phyloP scores from a whole-genome alignment of 257 asterid genomes.

The Lantana camara region DNA sequence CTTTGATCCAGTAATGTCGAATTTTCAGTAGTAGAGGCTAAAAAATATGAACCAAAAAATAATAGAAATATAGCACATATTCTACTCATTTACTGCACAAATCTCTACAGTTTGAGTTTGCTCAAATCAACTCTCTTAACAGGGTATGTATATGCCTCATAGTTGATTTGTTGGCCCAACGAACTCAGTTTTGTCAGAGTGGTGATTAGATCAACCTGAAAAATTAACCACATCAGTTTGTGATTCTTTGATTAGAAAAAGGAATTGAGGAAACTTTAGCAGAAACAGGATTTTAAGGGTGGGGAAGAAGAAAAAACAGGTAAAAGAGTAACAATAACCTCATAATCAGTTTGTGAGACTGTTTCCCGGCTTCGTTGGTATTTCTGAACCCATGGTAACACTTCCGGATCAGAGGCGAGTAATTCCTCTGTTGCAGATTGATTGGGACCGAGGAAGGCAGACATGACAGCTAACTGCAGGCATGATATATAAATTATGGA shows the following conservation, averaged over 20 bases:
- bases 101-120: conserved; percentile 81
- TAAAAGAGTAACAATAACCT: conserved; percentile 41
- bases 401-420: conserved; percentile 82
- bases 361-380: conserved; percentile 98
- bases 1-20: too few relatives aligned
- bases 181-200: conserved; percentile 75
- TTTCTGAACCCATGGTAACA: conserved; percentile 86
- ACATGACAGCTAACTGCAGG: conserved; percentile 92
- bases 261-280: not conserved
- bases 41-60: too few relatives aligned
- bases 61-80: too few relatives aligned
- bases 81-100: not conserved
- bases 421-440: conserved; percentile 79
- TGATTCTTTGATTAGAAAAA: not conserved
- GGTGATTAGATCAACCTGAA: conserved; percentile 93
- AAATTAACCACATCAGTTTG: not conserved
- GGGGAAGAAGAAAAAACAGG: not conserved
- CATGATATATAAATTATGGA: not conserved
- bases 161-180: conserved; percentile 87
- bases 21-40: too few relatives aligned
- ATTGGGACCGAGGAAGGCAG: conserved; percentile 92
- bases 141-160: conserved; percentile 86
- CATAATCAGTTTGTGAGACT: conserved; percentile 88
- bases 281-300: not conserved
- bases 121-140: conserved; percentile 52